Evolutionary conservation across 129 eudicot species (phyloP).

Genomic region (Kitagawia praeruptora): DNA sequence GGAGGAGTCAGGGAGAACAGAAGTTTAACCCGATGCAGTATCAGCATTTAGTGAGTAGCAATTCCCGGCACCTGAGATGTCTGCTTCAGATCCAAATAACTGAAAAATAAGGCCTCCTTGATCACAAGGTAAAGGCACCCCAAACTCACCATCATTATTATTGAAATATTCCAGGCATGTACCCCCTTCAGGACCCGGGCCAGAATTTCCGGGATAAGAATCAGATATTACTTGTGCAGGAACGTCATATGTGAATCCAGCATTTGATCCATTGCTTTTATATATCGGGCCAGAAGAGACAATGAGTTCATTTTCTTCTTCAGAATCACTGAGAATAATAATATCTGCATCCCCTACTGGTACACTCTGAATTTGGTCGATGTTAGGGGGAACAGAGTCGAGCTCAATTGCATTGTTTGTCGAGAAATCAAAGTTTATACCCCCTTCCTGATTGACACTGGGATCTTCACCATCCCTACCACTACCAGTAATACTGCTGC

Average conservation of each 20-base stretch:
- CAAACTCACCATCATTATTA: conserved; percentile 8
- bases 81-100: conserved; percentile 8
- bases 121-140: conserved; percentile 10
- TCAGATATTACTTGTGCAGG: conserved; percentile 41
- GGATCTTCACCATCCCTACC: conserved; percentile 30
- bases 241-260: conserved; percentile 25
- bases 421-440: conserved; percentile 15
- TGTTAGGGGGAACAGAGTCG: conserved; percentile 16
- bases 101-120: conserved; percentile 12
- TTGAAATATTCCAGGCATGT: conserved; percentile 20
- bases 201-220: conserved; percentile 42
- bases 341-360: conserved; percentile 28
- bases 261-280: conserved; percentile 11
- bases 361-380: conserved; percentile 22
- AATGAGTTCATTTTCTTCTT: conserved; percentile 35
- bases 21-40: conserved; percentile 7
- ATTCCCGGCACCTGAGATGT: conserved; percentile 10
- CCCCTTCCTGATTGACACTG: conserved; percentile 26
- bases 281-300: conserved; percentile 14
- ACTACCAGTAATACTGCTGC: conserved; percentile 46
- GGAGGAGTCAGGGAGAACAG: background rate
- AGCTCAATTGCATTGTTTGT: conserved; percentile 22
- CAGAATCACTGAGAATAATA: conserved; percentile 63
- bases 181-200: conserved; percentile 27
- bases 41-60: conserved; percentile 1